Conservation (phyloP, 305 asterid species). For the Fraxinus angustifolia region DNA sequence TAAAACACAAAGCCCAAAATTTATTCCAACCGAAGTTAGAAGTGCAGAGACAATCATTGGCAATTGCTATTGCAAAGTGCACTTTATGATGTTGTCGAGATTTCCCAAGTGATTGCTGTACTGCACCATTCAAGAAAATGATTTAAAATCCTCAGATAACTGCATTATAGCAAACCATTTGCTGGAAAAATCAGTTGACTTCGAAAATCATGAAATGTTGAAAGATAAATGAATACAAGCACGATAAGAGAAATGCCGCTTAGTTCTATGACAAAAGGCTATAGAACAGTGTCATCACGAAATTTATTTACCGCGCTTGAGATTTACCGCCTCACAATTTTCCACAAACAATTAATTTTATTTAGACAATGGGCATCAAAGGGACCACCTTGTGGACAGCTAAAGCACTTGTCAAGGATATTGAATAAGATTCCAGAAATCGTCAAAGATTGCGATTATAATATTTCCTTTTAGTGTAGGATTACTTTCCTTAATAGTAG, state of each 20-base stretch:
- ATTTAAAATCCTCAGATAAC: neutral
- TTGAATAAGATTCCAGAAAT: too few species aligned
- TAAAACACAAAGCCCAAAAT: constrained; percentile 33
- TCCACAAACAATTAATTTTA: neutral
- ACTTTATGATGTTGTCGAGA: neutral
- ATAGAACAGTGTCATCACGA: neutral
- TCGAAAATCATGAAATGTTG: neutral
- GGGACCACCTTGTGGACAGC: neutral
- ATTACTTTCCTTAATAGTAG: too few species aligned
- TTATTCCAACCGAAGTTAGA: constrained; percentile 46
- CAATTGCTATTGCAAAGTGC: neutral
- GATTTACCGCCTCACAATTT: neutral
- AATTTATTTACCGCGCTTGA: neutral
- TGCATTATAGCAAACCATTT: neutral
- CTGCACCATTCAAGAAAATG: neutral
- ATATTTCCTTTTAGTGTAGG: too few species aligned
- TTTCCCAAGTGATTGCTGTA: neutral
- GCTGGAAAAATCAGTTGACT: neutral
- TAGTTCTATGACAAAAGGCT: neutral
- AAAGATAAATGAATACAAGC: neutral
- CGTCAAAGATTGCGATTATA: too few species aligned
- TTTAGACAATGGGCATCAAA: neutral
- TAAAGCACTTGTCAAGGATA: too few species aligned
- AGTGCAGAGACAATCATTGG: constrained; percentile 46
- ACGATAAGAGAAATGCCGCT: neutral